phyloP scores from a whole-genome alignment of 495 filamentous ascomycete genomes.

The Penicillium silybi region DNA sequence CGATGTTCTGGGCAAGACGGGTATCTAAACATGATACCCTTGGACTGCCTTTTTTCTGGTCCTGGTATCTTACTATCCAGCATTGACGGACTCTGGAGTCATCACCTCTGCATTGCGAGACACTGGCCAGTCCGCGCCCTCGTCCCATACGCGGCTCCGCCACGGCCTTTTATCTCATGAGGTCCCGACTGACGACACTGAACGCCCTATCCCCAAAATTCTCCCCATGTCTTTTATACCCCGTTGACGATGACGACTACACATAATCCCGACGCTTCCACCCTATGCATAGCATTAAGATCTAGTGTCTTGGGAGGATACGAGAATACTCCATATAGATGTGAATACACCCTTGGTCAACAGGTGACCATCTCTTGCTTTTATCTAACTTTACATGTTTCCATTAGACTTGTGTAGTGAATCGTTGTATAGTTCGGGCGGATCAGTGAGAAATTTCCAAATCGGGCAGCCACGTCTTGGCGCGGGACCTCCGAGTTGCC shows the following conservation, averaged over 20 bases:
- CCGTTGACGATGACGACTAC: slow-evolving; percentile 24
- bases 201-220: slow-evolving; percentile 13
- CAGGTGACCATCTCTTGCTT: slow-evolving; percentile 3
- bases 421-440: neutral
- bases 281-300: slow-evolving; percentile 22
- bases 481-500: slow-evolving; percentile 22
- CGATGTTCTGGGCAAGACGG: slow-evolving; percentile 66
- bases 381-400: neutral
- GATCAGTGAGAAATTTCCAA: slow-evolving; percentile 20
- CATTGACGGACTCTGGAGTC: neutral
- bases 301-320: slow-evolving; percentile 14
- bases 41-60: neutral
- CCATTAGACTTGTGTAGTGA: neutral
- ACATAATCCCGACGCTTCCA: slow-evolving; percentile 24
- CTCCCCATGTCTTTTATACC: slow-evolving; percentile 24
- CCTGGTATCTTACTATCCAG: neutral
- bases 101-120: neutral
- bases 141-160: neutral
- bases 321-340: slow-evolving; percentile 19
- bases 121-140: neutral
- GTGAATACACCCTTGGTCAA: slow-evolving; percentile 13
- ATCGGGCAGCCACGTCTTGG: slow-evolving; percentile 24
- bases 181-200: slow-evolving; percentile 20
- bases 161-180: slow-evolving; percentile 4
- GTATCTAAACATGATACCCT: slow-evolving; percentile 16